Percentiles rank a stretch among this genome's conserved stretches.
Conservation (phyloP, 1,284 basidiomycete genomes). For the Ceratobasidium sp. region DNA sequence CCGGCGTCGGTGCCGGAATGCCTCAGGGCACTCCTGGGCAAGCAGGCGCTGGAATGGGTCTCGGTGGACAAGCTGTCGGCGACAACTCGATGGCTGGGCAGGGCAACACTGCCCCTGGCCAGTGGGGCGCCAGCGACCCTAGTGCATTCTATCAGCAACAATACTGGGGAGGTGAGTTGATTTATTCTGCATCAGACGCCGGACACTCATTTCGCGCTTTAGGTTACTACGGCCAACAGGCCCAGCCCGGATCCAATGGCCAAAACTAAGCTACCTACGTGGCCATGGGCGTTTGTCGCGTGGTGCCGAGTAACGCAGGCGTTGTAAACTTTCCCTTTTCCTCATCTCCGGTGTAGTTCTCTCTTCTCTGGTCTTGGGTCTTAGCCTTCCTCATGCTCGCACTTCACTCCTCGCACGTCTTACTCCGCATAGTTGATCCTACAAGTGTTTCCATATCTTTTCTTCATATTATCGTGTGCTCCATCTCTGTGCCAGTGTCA, state of each 20-base stretch:
- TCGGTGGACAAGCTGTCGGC: conserved; percentile 18
- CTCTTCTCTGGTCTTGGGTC: conserved; percentile 35
- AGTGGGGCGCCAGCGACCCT: conserved; percentile 72
- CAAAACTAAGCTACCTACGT: conserved; percentile 29
- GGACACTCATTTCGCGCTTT: neutral
- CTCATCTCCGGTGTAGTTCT: conserved; percentile 26
- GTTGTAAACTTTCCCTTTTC: conserved; percentile 33
- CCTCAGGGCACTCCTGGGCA: conserved; percentile 55
- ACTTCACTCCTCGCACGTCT: conserved; percentile 34
- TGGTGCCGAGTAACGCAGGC: conserved; percentile 34
- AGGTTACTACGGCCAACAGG: conserved; percentile 43
- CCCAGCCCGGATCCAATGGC: conserved; percentile 54
- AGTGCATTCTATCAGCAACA: conserved; percentile 68
- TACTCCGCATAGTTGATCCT: conserved; percentile 32
- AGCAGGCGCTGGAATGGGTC: conserved; percentile 61
- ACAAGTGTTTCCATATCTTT: conserved; percentile 42
- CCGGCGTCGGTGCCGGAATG: conserved; percentile 57
- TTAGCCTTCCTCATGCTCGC: conserved; percentile 40
- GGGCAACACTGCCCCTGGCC: conserved; percentile 55
- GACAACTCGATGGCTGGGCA: conserved; percentile 52
- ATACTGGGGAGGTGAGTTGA: conserved; percentile 77
- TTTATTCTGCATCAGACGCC: neutral
- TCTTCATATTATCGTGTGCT: conserved; percentile 31
- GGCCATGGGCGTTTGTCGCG: conserved; percentile 20
- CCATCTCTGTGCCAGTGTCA: conserved; percentile 36